Conservation (phyloP, 768 basidiomycete genomes). For the Boletus patriciae region DNA sequence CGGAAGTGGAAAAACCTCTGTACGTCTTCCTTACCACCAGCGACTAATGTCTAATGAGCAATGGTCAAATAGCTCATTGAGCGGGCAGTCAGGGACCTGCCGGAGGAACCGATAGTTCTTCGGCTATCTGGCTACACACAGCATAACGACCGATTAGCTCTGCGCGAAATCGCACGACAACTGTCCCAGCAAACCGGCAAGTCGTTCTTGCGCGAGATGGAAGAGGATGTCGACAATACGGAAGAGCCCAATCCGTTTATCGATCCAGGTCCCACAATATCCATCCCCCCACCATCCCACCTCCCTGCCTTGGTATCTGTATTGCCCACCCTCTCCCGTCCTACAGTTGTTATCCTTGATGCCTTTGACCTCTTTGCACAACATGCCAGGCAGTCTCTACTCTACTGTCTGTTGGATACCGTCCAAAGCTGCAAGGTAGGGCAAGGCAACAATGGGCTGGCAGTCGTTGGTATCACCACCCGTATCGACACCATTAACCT, state of each 20-base stretch:
- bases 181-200: slow-evolving; percentile 74
- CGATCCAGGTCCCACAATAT: slow-evolving; percentile 35
- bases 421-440: slow-evolving; percentile 79
- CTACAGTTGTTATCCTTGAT: slow-evolving; percentile 82
- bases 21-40: slow-evolving; percentile 30
- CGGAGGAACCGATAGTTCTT: slow-evolving; percentile 64
- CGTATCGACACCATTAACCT: slow-evolving; percentile 86
- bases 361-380: slow-evolving; percentile 92
- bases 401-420: slow-evolving; percentile 95
- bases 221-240: slow-evolving; percentile 32
- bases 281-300: slow-evolving; percentile 65
- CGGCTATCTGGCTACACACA: slow-evolving; percentile 86
- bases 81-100: slow-evolving; percentile 47
- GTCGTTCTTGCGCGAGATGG: slow-evolving; percentile 44
- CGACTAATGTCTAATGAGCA: slow-evolving; percentile 2
- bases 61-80: slow-evolving; percentile 54
- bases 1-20: slow-evolving; percentile 84
- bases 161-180: slow-evolving; percentile 89
- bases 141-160: slow-evolving; percentile 82
- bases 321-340: slow-evolving; percentile 75
- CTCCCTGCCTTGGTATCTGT: slow-evolving; percentile 73
- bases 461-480: slow-evolving; percentile 83
- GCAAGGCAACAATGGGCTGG: slow-evolving; percentile 63
- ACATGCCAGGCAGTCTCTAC: slow-evolving; percentile 87
- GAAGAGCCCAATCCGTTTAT: slow-evolving; percentile 53